Base-by-base conservation (phyloP, 768 basidiomycete genomes). In the Auriculariales sp. region DNA sequence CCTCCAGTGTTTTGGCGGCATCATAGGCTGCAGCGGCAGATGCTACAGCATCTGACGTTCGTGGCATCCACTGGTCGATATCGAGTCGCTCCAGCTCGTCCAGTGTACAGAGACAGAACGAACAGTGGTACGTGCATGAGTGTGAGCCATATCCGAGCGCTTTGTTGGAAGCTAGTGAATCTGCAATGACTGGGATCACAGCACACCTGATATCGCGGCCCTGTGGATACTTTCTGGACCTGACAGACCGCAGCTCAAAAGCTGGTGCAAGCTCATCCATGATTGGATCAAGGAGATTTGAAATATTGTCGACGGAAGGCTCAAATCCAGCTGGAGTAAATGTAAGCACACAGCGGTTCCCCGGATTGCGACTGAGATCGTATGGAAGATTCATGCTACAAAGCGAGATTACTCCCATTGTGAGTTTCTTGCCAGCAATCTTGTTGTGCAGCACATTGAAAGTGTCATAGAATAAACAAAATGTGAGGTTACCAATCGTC, bases 341-440 rank as follows among this genome's bases (percentile, higher is more conserved):
- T 0, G 64, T 68, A 1, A 61, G 67, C 0, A 73, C 57, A 51
- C 60, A 72, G 56, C 73, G 63, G 50, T 73, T 71, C 53, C 70
- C 62, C 0, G 55, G 55, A 10, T 63, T 60, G 50, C 67, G 71
- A 2, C 61, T 54, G 1, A 66, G 49, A 14, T 66, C 54, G 0
- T 58, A 58, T 0, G 68, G 68, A 0, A 71, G 58, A 53, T 71
- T 71, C 6, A 68, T 48, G 50, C 62, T 66, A 7, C 60, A 58
- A 44, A 69, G 49, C 17, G 59, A 63, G 3, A 71, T 59, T 1
- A 55, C 56, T 2, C 63, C 61, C 22, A 55, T 48, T 0, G 59
- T 60, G 9, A 45, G 55, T 2, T 47, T 54, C 39, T 62, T 58
- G 7, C 63, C 62, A 15, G 61, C 60, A 29, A 56, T 54, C 46